Base-by-base conservation (phyloP, 192 early-diverging fungal species). In the Entomortierella lignicola region DNA sequence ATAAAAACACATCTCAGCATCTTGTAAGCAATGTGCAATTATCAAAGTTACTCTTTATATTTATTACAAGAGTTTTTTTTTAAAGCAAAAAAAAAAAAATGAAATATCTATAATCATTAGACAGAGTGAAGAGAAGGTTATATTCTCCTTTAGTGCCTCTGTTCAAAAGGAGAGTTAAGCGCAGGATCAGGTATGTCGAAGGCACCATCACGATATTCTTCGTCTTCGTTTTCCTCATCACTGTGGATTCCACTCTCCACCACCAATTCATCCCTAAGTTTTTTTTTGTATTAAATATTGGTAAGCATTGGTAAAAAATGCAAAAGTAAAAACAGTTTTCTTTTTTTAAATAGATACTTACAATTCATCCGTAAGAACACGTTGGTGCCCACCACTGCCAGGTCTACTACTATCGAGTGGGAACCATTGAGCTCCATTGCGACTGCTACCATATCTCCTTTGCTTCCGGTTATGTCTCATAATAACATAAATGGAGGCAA, bases 241-340 rank as follows among this genome's bases (percentile, higher is more conserved):
- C 82, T 81, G 8, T 54, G 68, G 31, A 84, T 77, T n/a, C 74
- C 64, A 44, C 80, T 64, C 18, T 88, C 85, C 20, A 84, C 72
- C 0, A 86, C 84, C 7, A 86, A 53, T 48, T 85, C 87, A 42
- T 88, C 82, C 51, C 87, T 88, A 64, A 25, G 23, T 47, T 3
- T 12, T 20, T 20, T n/a, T 25, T 7, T 15, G 18, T 25, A 52
- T 52, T 7, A 52, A 52, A 25, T 25, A 25, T 18, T 21, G n/a
- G 18, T 52, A 52, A 52, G 18, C 17, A 8, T 5, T 7, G n/a
- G 5, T 21, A 15, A 54, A 27, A n/a, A 17, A 29, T 47, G 13
- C 0, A 34, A 29, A 18, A 4, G 2, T 15, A 47, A 47, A 20
- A 15, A 11, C 17, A 20, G 20, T 47, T 12, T n/a, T n/a, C n/a